Base-by-base conservation (phyloP, 2,329 filamentous ascomycete genomes). In the Fusarium multiceps region DNA sequence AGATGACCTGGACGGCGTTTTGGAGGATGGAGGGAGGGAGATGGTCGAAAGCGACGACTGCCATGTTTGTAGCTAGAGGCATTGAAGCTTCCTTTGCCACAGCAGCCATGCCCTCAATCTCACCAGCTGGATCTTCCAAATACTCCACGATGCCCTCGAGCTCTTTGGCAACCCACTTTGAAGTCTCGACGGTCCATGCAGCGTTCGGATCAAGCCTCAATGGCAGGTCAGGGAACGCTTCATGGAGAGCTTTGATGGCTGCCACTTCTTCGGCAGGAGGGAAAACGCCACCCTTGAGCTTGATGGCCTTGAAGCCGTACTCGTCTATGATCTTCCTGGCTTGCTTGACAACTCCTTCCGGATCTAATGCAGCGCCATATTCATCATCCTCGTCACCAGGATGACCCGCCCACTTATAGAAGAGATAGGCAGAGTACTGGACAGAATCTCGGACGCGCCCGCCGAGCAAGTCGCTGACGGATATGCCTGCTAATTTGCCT, bases 41-140 rank as follows among this genome's bases (percentile, higher is more conserved):
- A 34, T 82, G 81, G 4, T 66, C 42, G 34, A 82, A 82, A 4
- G 81, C 79, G 0, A 82, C 80, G 2, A 82, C 81, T 6, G 81
- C 80, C 80, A 82, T 82, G 50, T 82, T 82, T 0, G 81, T 82
- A 4, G 81, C 81, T 3, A 82, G 69, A 2, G 81, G 81, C 81
- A 82, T 82, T 0, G 76, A 63, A 2, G 81, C 78, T 30, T 79
- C 78, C 28, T 76, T 77, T 0, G 81, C 81, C 2, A 82, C 81
- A 9, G 81, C 80, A 1, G 81, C 80, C 81, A 82, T 82, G 9
- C 81, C 81, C 14, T 80, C 79, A 12, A 82, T 82, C 30, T 78
- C 81, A 0, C 76, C 75, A 1, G 81, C 76, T 1, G 81, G 81
- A 47, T 82, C 81, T 43, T 82, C 81, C 18, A 82, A 63, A 58